Evolutionary conservation across 1,284 basidiomycete genomes (phyloP).

Genomic region (Pisolithus thermaeus): DNA sequence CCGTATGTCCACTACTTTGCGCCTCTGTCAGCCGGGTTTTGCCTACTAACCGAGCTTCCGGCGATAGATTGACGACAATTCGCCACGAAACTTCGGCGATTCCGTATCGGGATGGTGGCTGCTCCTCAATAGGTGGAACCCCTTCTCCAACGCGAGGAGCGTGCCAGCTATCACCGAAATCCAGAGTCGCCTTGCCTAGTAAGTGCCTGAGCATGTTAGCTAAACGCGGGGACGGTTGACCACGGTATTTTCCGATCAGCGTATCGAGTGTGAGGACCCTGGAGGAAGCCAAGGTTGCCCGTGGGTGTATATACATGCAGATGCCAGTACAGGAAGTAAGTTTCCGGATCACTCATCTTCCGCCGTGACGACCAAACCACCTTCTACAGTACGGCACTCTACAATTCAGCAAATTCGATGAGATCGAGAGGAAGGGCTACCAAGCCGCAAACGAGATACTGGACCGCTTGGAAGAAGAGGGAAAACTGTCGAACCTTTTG

Average conservation of each 20-base stretch:
- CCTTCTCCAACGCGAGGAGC: slow-evolving; percentile 75
- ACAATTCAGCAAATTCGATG: slow-evolving; percentile 77
- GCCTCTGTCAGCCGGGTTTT: background rate
- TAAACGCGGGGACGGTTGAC: background rate
- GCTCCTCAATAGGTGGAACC: slow-evolving; percentile 88
- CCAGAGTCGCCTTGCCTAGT: slow-evolving; percentile 95
- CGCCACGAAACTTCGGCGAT: slow-evolving; percentile 91
- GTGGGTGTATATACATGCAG: slow-evolving; percentile 86
- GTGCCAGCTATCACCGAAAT: slow-evolving; percentile 96
- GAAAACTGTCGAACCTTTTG: slow-evolving; percentile 64
- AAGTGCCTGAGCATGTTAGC: slow-evolving; percentile 26
- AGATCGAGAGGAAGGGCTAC: slow-evolving; percentile 83
- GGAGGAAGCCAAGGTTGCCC: slow-evolving; percentile 88
- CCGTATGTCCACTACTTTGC: slow-evolving; percentile 44
- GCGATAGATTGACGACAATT: slow-evolving; percentile 86
- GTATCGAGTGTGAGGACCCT: slow-evolving; percentile 94
- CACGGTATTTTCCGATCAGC: slow-evolving; percentile 37
- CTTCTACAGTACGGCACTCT: slow-evolving; percentile 64
- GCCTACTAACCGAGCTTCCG: background rate
- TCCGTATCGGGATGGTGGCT: slow-evolving; percentile 97
- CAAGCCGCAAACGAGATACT: slow-evolving; percentile 69
- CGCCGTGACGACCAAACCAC: background rate
- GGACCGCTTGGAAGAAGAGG: slow-evolving; percentile 77
- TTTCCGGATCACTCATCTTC: slow-evolving; percentile 3
- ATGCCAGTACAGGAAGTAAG: slow-evolving; percentile 90